A percentile compares a stretch with the other conserved stretches of the same genome.
Conservation (phyloP, 306 rosid genomes). For the Vicia villosa region DNA sequence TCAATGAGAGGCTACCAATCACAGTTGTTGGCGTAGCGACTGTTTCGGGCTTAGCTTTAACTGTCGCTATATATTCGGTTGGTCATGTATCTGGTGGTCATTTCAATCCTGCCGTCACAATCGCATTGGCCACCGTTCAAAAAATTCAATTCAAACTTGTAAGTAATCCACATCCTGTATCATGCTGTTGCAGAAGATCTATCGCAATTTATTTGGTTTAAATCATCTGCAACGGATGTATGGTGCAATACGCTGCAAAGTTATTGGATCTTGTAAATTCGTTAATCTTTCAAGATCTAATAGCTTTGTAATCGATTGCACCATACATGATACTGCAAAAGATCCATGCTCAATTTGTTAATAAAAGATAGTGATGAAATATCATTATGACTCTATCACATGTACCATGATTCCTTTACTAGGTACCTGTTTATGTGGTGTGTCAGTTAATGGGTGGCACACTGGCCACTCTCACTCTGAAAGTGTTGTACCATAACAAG, state of each 20-base stretch:
- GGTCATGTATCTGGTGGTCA: constrained; percentile 62
- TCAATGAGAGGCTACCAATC: constrained; percentile 37
- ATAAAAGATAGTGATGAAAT: neutral
- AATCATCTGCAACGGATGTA: neutral
- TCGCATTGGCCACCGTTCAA: constrained; percentile 41
- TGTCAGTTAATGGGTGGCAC: constrained; percentile 41
- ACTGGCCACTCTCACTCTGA: constrained; percentile 42
- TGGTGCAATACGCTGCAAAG: neutral
- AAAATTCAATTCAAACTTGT: constrained; percentile 45
- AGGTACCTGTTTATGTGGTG: constrained; percentile 47
- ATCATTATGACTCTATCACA: neutral
- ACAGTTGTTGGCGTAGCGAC: constrained; percentile 44
- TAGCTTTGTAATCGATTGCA: neutral
- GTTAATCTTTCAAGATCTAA: too few species aligned
- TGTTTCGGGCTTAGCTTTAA: constrained; percentile 49
- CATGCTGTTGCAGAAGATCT: too few species aligned
- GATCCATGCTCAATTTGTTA: neutral
- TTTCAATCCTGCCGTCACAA: constrained; percentile 58
- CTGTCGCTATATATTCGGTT: constrained; percentile 41
- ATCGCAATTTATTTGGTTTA: neutral
- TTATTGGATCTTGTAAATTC: neutral
- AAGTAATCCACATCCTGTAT: neutral
- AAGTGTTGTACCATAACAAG: constrained; percentile 37
- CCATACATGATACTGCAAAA: neutral
- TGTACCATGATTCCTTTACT: neutral